These are phyloP conservation scores for Irpex sp. DNA, from an alignment of 1,284 basidiomycete genomes.

Conservation along the genomic window DNA sequence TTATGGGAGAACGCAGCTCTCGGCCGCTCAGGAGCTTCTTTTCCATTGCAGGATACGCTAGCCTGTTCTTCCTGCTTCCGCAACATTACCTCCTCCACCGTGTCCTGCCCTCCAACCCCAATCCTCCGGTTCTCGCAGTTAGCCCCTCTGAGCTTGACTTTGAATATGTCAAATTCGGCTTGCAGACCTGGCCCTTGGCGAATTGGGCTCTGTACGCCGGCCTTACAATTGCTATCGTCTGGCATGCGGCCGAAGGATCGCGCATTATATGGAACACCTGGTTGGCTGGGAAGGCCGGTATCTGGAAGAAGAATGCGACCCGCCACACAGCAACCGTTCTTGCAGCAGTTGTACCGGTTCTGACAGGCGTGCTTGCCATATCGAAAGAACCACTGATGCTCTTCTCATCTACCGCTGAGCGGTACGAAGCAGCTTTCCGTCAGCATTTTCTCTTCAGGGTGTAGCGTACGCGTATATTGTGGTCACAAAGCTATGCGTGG, in stretches of 20 bases:
- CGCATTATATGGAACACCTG: conserved; percentile 50
- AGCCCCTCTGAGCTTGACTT: conserved; percentile 71
- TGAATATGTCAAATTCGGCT: conserved; percentile 67
- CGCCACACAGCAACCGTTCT: conserved; percentile 31
- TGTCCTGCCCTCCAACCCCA: conserved; percentile 38
- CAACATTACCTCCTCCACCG: conserved; percentile 65
- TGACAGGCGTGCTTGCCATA: conserved; percentile 51
- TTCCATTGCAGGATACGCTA: conserved; percentile 53
- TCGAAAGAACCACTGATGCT: conserved; percentile 55
- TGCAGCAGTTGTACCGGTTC: conserved; percentile 40
- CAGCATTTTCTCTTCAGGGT: conserved; percentile 8
- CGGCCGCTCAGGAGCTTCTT: conserved; percentile 45
- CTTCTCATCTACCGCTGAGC: conserved; percentile 44
- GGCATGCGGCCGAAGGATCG: conserved; percentile 60
- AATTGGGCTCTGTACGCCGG: conserved; percentile 59
- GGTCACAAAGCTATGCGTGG: not conserved
- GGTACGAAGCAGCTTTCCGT: conserved; percentile 38
- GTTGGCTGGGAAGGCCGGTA: conserved; percentile 23
- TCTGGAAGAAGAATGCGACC: conserved; percentile 23
- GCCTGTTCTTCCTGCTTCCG: conserved; percentile 50
- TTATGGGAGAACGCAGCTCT: conserved; percentile 34
- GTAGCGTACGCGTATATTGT: not conserved
- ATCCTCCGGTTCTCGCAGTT: conserved; percentile 33
- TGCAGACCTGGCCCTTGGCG: conserved; percentile 55
- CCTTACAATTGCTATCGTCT: conserved; percentile 45